Base-by-base conservation (phyloP, 2,329 filamentous ascomycete genomes). In the Cytospora paraplurivora region DNA sequence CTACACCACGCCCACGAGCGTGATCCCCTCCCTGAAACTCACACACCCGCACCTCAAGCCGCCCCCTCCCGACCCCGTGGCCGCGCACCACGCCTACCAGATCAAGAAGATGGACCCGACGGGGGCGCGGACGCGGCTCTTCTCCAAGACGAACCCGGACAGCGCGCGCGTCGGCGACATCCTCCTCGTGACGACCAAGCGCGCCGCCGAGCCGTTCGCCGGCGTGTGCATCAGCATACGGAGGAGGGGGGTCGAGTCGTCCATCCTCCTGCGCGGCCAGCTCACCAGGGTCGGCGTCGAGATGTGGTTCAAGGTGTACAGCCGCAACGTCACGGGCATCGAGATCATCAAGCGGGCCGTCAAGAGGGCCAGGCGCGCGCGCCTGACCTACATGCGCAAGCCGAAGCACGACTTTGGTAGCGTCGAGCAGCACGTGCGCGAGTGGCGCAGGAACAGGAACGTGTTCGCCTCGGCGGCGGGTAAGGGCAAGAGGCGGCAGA, bases 291-390 rank as follows among this genome's bases (percentile, higher is more conserved):
- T 96, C 7, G 91, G 92, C 66, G 92, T 97, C 65, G 95, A 99
- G 84, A 95, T 97, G 92, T 97, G 92, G 88, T 93, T 91, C 78
- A 99, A 99, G 82, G 83, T 98, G 64, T 98, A 95, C 81, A 91
- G 87, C 73, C 94, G 94, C 66, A 90, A 91, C 73, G 89, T 98
- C 37, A 87, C 90, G 74, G 92, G 91, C 68, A 92, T 99, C 72
- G 94, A 99, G 79, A 89, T 99, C 71, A 91, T 98, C 76, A 92
- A 96, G 85, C 83, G 94, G 71, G 85, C 87, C 68, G 84, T 86
- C 73, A 95, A 93, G 88, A 86, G 92, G 76, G 92, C 92, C 68
- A 88, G 93, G 74, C 86, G 95, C 72, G 94, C 93, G 33, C 84
- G 92, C 69, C 81, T 99, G 76, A 96, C 91, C 72, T 98, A 94